Percentiles rank a stretch among this genome's conserved stretches.
Conservation (phyloP, 2,329 filamentous ascomycete genomes). For the Pseudogymnoascus sp. region DNA sequence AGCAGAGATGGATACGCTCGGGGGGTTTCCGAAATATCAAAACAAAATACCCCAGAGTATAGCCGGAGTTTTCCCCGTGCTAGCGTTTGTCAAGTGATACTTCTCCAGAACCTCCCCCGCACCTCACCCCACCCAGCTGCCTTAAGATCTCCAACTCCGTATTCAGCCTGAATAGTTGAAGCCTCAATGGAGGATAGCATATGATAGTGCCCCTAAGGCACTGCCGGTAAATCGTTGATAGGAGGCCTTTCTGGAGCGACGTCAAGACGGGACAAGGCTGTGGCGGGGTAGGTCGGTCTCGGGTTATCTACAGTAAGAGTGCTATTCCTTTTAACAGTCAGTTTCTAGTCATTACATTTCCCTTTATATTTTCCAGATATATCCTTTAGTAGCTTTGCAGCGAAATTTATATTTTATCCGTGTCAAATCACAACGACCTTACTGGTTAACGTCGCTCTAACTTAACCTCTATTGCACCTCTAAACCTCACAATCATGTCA, state of each 20-base stretch:
- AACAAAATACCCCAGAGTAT: conserved; percentile 2
- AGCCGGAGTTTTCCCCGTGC: not conserved
- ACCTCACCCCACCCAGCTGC: not conserved
- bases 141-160: not conserved
- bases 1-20: not conserved
- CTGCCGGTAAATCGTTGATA: not conserved
- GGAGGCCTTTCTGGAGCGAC: not conserved
- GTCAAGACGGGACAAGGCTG: not conserved
- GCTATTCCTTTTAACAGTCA: not conserved
- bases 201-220: not conserved
- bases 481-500: conserved; percentile 15
- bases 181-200: not conserved
- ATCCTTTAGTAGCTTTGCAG: not conserved
- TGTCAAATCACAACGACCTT: not conserved
- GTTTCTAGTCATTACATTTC: not conserved
- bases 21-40: not conserved
- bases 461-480: not conserved
- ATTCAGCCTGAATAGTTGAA: not conserved
- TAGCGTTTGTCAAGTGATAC: conserved; percentile 4
- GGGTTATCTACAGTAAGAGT: not conserved
- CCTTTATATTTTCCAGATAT: not conserved
- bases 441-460: not conserved
- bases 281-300: not conserved
- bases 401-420: not conserved
- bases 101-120: not conserved